Base-by-base conservation (phyloP, 106 monocot genomes). In the Dendrobium huoshanense region DNA sequence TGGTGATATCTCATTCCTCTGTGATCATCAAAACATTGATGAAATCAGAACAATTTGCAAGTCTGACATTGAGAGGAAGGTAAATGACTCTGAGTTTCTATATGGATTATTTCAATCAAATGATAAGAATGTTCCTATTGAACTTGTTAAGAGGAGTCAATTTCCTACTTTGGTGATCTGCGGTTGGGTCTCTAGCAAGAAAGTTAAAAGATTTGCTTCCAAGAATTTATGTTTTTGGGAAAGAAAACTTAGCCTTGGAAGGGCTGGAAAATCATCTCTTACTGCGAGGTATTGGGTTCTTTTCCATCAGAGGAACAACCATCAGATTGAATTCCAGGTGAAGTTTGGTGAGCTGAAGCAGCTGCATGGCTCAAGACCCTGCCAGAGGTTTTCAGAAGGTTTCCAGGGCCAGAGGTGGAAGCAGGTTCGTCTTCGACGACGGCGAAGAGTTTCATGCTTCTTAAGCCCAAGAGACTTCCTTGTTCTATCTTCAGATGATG, bases 251-350 rank as follows among this genome's bases (percentile, higher is more conserved):
- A 75, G 15, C n/a, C 47, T 65, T 45, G 75, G 67, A 45, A 48
- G 74, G 19, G 29, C 45, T 40, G 4, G 67, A 25, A 83, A 68
- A 37, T 72, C 81, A 56, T 79, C 78, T 25, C 15, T 88, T 67
- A 37, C 86, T 24, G 87, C 86, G 9, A 88, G 80, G 73, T 94
- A 92, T 49, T 87, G 85, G 80, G 13, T 92, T 75, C 27, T 95
- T 40, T 80, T 95, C 70, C 84, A 89, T 54, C 87, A 95, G 84
- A 92, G 85, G 84, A 87, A 58, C 33, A 73, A 41, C 11, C 79
- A 75, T 45, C 90, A 92, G 42, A 75, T 95, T 65, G 85, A 87
- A 20, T 92, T 92, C 77, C 51, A 76, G 40, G 84, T 92, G n/a
- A 84, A 42, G 55, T 85, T 95, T 44, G 87, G 85, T 27, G 95